phyloP scores from a whole-genome alignment of 306 rosid species.

The Ormosia emarginata region DNA sequence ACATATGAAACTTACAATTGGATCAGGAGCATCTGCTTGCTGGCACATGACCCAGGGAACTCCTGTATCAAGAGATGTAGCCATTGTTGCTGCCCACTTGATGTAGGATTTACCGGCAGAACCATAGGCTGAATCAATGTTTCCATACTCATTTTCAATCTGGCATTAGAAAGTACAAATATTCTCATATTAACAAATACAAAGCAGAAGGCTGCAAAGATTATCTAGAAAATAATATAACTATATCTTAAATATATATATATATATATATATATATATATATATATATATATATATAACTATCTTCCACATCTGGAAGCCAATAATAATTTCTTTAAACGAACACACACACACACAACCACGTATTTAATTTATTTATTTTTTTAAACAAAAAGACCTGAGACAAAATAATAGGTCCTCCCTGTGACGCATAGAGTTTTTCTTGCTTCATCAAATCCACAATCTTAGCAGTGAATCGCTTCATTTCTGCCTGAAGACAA shows the following conservation, averaged over 20 bases:
- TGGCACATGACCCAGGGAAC: constrained; percentile 99
- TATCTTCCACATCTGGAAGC: background rate
- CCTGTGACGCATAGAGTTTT: constrained; percentile 88
- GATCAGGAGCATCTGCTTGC: constrained; percentile 93
- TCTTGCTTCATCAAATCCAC: constrained; percentile 86
- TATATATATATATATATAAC: too few species aligned
- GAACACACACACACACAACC: background rate
- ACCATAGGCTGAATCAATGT: constrained; percentile 58
- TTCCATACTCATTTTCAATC: constrained; percentile 97
- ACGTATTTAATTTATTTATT: too few species aligned
- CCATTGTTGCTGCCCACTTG: constrained; percentile 94
- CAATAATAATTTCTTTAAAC: background rate
- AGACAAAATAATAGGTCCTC: constrained; percentile 95
- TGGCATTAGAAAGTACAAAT: constrained; percentile 22
- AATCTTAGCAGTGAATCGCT: constrained; percentile 81
- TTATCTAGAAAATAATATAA: background rate
- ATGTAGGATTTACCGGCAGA: constrained; percentile 74
- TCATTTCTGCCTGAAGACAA: constrained; percentile 82
- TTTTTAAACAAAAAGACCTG: constrained; percentile 51
- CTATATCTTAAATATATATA: too few species aligned
- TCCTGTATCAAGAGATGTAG: constrained; percentile 84
- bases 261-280: too few species aligned
- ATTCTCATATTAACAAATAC: background rate
- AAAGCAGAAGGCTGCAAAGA: background rate
- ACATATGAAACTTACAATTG: constrained; percentile 59